Evolutionary conservation across 1,284 basidiomycete genomes (phyloP).

Genomic region (Melampsora americana): DNA sequence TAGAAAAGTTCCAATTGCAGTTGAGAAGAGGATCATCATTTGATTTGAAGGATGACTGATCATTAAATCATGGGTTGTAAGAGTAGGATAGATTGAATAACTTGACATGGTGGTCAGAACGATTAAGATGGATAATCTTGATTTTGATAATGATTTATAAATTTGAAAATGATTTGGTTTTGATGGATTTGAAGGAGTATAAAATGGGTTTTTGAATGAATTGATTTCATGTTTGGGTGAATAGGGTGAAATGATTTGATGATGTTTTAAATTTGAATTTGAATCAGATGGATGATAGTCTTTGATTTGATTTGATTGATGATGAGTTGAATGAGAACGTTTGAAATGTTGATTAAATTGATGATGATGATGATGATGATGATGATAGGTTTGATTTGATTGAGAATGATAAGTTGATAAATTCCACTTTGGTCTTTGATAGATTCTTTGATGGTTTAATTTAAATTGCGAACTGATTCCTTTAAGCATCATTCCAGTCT

Average conservation of each 20-base stretch:
- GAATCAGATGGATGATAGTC: not conserved
- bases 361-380: not conserved
- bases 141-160: slow-evolving; percentile 82
- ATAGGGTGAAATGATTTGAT: slow-evolving; percentile 24
- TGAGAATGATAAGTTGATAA: too few relatives aligned
- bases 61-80: slow-evolving; percentile 46
- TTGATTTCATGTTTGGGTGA: slow-evolving; percentile 31
- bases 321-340: not conserved
- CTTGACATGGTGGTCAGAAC: slow-evolving; percentile 87
- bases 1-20: slow-evolving; percentile 82
- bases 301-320: not conserved
- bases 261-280: not conserved
- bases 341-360: not conserved
- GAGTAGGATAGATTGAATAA: slow-evolving; percentile 59
- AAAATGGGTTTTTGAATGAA: slow-evolving; percentile 8
- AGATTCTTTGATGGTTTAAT: too few relatives aligned
- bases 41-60: too few relatives aligned
- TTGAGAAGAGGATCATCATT: slow-evolving; percentile 64
- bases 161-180: too few relatives aligned
- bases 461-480: too few relatives aligned
- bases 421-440: too few relatives aligned
- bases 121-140: slow-evolving; percentile 77
- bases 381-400: not conserved
- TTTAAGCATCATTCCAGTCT: too few relatives aligned
- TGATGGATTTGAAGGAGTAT: too few relatives aligned